Evolutionary conservation across 108 stramenopile species (phyloP), one percentile per base, ranked within the genome.

Genomic region (Discostella stelligeroides): DNA sequence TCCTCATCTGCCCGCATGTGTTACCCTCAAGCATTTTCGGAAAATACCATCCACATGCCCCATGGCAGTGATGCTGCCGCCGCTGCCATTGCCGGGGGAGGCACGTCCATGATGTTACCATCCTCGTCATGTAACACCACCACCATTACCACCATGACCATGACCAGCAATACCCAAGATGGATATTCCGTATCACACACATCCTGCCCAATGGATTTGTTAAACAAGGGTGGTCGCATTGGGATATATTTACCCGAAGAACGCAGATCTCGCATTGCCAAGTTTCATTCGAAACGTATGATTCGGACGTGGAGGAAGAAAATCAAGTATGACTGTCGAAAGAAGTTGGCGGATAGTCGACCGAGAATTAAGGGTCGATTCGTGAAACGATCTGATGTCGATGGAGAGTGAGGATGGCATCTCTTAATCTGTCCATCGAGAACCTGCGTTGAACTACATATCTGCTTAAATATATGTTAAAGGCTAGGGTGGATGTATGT

Each of bases 301-400:
- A 90, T 84, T 68, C 88, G 98, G 27, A 94, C 98, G 59, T 99
- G 98, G 98, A 82, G 97, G 54, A 99, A 99, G 79, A 88, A 94
- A 40, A 98, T 99, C 81, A 99, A 99, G 73, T 99, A 99, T 79
- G 97, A 97, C 79, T 99, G 98, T 70, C 85, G 98, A 29, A 99
- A 99, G 81, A 97, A 97, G 75, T 76, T 99, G 17, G 98, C 98
- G 9, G 98, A 99, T 61, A 92, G 89, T 43, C 86, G 98, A 21
- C 98, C 98, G 20, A 88, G 98, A n/a, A 94, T 99, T 66, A 99
- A 99, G 86, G 98, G 98, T 28, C 91, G 98, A 23, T 99, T 99
- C 65, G 98, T 99, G 41, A 96, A 94, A 62, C 57, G 75, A 47
- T 76, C 75, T 11, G 80, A 81, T 54, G 70, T 79, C 3, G 70